phyloP scores from a whole-genome alignment of 306 rosid species.

The Quercus cerris region DNA sequence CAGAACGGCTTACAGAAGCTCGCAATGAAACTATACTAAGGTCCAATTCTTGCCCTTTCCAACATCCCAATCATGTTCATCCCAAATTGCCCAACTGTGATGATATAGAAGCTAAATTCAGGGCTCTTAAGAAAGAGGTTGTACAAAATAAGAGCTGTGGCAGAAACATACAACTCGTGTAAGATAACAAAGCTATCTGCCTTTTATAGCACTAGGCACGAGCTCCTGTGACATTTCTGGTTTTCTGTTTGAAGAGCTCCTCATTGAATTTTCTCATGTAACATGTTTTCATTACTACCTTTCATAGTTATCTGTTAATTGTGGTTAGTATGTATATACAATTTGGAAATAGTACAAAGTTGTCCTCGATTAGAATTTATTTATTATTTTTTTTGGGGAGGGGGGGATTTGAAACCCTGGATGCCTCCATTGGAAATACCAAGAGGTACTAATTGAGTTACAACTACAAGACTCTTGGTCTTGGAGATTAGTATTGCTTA shows the following conservation, averaged over 20 bases:
- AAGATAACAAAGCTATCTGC: neutral
- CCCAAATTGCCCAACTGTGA: slow-evolving; percentile 79
- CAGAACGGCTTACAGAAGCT: slow-evolving; percentile 28
- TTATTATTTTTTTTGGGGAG: too few species aligned
- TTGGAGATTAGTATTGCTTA: too few species aligned
- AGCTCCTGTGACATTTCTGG: slow-evolving; percentile 1
- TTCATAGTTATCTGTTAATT: neutral
- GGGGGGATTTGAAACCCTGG: too few species aligned
- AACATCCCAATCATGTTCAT: slow-evolving; percentile 63
- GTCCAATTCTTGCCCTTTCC: slow-evolving; percentile 53
- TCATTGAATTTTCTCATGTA: neutral
- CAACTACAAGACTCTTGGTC: too few species aligned
- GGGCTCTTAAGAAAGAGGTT: slow-evolving; percentile 55
- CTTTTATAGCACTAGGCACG: neutral
- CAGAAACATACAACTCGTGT: neutral
- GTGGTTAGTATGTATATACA: too few species aligned
- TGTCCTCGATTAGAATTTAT: too few species aligned
- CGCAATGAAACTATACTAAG: slow-evolving; percentile 38
- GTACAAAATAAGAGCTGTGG: slow-evolving; percentile 20
- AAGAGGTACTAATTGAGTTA: too few species aligned
- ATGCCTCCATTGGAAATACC: too few species aligned
- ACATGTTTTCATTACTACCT: neutral
- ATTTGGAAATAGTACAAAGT: too few species aligned
- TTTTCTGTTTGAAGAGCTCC: neutral
- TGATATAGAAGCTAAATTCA: slow-evolving; percentile 58